phyloP scores from a whole-genome alignment of 331 rosid genomes.

The Malus hybrid region DNA sequence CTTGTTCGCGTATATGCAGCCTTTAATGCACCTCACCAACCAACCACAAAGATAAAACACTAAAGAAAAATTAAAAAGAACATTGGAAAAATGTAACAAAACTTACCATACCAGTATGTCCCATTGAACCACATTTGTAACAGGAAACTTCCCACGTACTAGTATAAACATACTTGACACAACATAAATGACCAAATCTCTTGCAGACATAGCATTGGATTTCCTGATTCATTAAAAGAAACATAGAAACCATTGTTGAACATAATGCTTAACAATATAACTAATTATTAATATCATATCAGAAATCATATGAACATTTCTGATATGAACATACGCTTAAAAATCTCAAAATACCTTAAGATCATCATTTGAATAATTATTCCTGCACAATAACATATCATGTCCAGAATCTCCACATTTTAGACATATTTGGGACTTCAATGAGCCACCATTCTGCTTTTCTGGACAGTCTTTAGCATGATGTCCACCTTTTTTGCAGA shows the following conservation, averaged over 20 bases:
- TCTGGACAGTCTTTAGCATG: conserved; percentile 85
- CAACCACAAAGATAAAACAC: not conserved
- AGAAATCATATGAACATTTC: not conserved
- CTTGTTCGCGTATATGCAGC: too few species aligned
- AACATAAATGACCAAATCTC: conserved; percentile 75
- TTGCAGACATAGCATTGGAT: conserved; percentile 75
- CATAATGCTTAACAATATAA: not conserved
- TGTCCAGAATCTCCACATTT: conserved; percentile 84
- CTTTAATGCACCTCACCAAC: not conserved
- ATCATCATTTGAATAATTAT: conserved; percentile 54
- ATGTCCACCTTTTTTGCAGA: conserved; percentile 71
- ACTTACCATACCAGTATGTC: conserved; percentile 90
- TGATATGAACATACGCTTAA: not conserved
- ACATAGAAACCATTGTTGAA: not conserved
- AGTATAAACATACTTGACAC: conserved; percentile 32
- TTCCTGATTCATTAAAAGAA: conserved; percentile 32
- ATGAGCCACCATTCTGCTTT: conserved; percentile 32
- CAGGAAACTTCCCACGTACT: conserved; percentile 53
- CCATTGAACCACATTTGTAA: conserved; percentile 74
- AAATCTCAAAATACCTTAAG: conserved; percentile 48
- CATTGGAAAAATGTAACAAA: not conserved
- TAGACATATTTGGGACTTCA: conserved; percentile 43
- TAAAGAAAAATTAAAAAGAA: not conserved
- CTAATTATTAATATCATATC: not conserved
- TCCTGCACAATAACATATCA: conserved; percentile 74